phyloP scores from a whole-genome alignment of 1,139 yeast species.

The Diutina scorzettiae region DNA sequence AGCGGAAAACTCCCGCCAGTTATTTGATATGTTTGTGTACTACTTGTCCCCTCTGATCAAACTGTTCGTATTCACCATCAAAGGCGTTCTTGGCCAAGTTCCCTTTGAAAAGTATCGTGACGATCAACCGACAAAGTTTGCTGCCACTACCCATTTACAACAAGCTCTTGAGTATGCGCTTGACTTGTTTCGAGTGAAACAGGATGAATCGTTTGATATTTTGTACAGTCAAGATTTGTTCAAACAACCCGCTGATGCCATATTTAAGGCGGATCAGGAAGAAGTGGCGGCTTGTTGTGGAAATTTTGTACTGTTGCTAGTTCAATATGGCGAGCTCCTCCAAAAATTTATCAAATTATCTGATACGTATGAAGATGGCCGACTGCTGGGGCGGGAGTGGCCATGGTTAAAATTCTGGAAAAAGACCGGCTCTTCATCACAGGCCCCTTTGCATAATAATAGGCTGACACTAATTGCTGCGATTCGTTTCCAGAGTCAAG shows the following conservation, averaged over 20 bases:
- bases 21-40: constrained; percentile 54
- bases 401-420: constrained; percentile 44
- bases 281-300: constrained; percentile 83
- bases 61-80: constrained; percentile 52
- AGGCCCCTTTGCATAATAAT: neutral
- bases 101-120: constrained; percentile 36
- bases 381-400: constrained; percentile 25
- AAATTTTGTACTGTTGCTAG: constrained; percentile 56
- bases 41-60: constrained; percentile 65
- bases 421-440: constrained; percentile 5
- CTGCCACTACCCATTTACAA: constrained; percentile 30
- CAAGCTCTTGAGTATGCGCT: constrained; percentile 42
- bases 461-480: neutral
- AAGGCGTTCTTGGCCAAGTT: constrained; percentile 46
- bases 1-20: constrained; percentile 33
- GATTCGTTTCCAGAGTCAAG: neutral
- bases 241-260: constrained; percentile 20
- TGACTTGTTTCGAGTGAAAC: constrained; percentile 43
- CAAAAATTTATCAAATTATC: constrained; percentile 34
- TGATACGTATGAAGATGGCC: constrained; percentile 27
- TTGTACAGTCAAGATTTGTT: constrained; percentile 51
- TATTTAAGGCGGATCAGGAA: constrained; percentile 55
- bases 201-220: constrained; percentile 42
- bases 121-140: constrained; percentile 15
- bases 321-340: constrained; percentile 51